Evolutionary conservation across 2,329 filamentous ascomycete genomes (phyloP).

Genomic region (Beauveria pseudobassiana): DNA sequence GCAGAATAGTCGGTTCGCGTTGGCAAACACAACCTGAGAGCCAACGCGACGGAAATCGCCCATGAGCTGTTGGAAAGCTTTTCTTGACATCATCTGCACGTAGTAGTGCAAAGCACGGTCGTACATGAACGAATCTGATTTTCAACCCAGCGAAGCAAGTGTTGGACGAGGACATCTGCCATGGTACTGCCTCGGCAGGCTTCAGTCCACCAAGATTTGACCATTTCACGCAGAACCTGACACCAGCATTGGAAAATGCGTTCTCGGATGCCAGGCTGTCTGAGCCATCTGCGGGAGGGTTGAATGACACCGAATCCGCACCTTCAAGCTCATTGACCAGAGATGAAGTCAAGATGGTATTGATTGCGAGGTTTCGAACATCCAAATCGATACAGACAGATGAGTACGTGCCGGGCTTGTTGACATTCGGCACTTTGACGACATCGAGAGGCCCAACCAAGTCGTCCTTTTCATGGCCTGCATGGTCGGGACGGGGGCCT

Average conservation of each 20-base stretch:
- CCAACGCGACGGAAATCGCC: constrained; percentile 92
- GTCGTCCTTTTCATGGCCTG: constrained; percentile 90
- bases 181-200: constrained; percentile 84
- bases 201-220: constrained; percentile 96
- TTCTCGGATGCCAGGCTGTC: constrained; percentile 70
- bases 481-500: constrained; percentile 82
- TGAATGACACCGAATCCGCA: constrained; percentile 77
- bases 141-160: constrained; percentile 95
- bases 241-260: constrained; percentile 86
- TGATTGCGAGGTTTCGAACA: constrained; percentile 90
- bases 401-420: constrained; percentile 87
- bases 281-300: constrained; percentile 39
- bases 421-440: constrained; percentile 86
- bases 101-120: constrained; percentile 93
- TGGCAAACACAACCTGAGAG: constrained; percentile 93
- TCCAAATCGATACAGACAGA: constrained; percentile 95
- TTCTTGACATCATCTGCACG: constrained; percentile 96
- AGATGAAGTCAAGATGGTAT: constrained; percentile 93
- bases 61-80: constrained; percentile 95
- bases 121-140: constrained; percentile 88
- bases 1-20: constrained; percentile 75
- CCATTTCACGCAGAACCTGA: constrained; percentile 95
- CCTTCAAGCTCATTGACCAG: constrained; percentile 96
- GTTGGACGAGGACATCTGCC: constrained; percentile 96
- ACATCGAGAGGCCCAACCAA: constrained; percentile 74